phyloP scores from a whole-genome alignment of 2,329 filamentous ascomycete species.

The Fragosphaeria purpurea region DNA sequence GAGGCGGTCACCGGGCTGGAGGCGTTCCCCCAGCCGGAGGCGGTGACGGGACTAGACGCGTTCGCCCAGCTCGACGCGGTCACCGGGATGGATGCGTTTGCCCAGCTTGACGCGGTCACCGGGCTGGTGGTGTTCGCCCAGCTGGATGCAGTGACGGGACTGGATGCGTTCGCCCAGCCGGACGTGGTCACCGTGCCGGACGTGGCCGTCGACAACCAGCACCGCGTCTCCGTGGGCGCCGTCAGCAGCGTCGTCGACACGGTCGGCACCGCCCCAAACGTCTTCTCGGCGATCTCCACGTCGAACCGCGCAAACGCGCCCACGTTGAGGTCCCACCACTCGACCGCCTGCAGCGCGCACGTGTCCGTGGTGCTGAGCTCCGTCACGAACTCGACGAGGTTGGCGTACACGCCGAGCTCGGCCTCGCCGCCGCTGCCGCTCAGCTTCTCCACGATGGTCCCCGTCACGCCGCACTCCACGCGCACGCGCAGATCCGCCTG shows the following conservation, averaged over 20 bases:
- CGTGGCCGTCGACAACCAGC: slow-evolving; percentile 15
- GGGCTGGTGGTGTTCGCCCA: not conserved
- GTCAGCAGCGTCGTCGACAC: slow-evolving; percentile 29
- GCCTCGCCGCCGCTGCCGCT: slow-evolving; percentile 28
- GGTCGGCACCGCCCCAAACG: slow-evolving; percentile 29
- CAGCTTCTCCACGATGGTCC: slow-evolving; percentile 16
- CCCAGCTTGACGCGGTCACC: not conserved
- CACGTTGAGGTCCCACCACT: slow-evolving; percentile 30
- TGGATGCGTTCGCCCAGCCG: not conserved
- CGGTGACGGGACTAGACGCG: not conserved
- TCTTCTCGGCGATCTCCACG: slow-evolving; percentile 27
- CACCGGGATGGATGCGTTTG: not conserved
- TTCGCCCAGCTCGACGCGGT: too few relatives aligned
- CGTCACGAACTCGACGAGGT: slow-evolving; percentile 44
- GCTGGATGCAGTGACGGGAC: not conserved
- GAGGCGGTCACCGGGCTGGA: not conserved
- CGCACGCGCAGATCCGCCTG: slow-evolving; percentile 41
- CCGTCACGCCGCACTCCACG: slow-evolving; percentile 32
- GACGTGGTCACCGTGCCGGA: not conserved
- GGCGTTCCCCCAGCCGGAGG: not conserved
- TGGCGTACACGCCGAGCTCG: slow-evolving; percentile 36
- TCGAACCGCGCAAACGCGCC: slow-evolving; percentile 26
- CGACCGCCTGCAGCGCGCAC: slow-evolving; percentile 26
- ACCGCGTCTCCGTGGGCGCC: slow-evolving; percentile 27
- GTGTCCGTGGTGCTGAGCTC: slow-evolving; percentile 25